Evolutionary conservation across 257 asterid species (phyloP), one percentile per base, ranked within the genome.

Genomic region (Solanum pinnatisectum): DNA sequence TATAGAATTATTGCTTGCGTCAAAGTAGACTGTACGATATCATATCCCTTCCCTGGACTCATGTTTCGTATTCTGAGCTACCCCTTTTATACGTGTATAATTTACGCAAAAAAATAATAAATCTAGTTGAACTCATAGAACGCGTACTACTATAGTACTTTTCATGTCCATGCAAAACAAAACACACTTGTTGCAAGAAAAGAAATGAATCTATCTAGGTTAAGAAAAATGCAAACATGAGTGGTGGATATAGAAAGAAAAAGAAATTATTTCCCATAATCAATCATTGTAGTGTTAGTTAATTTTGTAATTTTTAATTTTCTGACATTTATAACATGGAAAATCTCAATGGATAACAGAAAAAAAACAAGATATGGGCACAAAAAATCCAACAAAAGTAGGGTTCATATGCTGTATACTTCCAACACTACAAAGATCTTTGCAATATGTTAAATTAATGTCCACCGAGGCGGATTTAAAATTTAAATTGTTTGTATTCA

Each of bases 281-380:
- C 87, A 85, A 59, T 88, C 70, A 84, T 42, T 72, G 49, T 72
- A 71, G 16, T 46, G 78, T 72, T 46, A 56, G 77, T 85, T 27
- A 84, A 16, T 37, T 16, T 30, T 33, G 72, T 37, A 49, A 25
- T 46, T 46, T 68, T 49, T 3, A 22, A 22, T 27, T 23, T 87
- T 44, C 89, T 87, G 87, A 46, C 89, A 87, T 46, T 71, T 59
- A 40, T 46, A 68, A 87, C 89, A 87, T 87, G 89, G 72, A 67
- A 82, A 76, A 82, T 60, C 22, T 44, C 56, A 40, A 82, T 36
- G 89, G 16, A 82, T 59, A 42, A 22, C 9, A 76, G 89, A 86
- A 67, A 90, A 87, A 87, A 89, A 87, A 92, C 91, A 93, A 88
- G 87, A 86, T 79, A 93, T 93, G 96, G 96, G 94, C 90, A 85